Conservation (phyloP, 257 asterid species). For the Gardenia jasminoides region DNA sequence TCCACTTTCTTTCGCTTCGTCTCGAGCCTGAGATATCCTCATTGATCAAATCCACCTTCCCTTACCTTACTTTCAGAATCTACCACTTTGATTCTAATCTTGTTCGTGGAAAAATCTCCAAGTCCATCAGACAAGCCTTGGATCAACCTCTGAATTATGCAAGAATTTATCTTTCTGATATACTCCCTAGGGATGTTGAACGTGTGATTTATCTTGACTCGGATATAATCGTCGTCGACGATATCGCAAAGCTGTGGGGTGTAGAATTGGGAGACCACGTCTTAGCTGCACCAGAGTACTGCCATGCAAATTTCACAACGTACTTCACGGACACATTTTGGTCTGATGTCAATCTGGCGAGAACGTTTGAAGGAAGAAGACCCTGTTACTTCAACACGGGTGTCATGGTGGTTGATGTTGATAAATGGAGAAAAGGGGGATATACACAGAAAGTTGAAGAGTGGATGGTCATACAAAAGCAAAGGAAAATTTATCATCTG, state of each 20-base stretch:
- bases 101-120: constrained; percentile 66
- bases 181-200: constrained; percentile 43
- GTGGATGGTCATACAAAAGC: constrained; percentile 83
- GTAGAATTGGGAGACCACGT: constrained; percentile 57
- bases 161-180: constrained; percentile 65
- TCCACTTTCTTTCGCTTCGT: constrained; percentile 65
- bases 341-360: constrained; percentile 42
- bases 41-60: constrained; percentile 67
- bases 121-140: constrained; percentile 69
- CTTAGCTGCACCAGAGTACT: constrained; percentile 76
- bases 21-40: constrained; percentile 47
- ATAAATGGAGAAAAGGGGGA: constrained; percentile 66
- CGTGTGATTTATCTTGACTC: constrained; percentile 79
- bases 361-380: constrained; percentile 48
- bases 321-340: constrained; percentile 66
- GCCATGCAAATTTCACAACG: constrained; percentile 71
- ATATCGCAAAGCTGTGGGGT: constrained; percentile 65
- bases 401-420: constrained; percentile 76
- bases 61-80: constrained; percentile 60
- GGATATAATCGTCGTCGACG: constrained; percentile 72
- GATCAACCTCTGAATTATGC: constrained; percentile 90
- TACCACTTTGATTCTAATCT: constrained; percentile 55
- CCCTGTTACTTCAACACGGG: constrained; percentile 89
- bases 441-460: constrained; percentile 66
- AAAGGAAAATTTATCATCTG: constrained; percentile 57